phyloP scores from a whole-genome alignment of 2,329 filamentous ascomycete species.

The Monosporascus sp. region DNA sequence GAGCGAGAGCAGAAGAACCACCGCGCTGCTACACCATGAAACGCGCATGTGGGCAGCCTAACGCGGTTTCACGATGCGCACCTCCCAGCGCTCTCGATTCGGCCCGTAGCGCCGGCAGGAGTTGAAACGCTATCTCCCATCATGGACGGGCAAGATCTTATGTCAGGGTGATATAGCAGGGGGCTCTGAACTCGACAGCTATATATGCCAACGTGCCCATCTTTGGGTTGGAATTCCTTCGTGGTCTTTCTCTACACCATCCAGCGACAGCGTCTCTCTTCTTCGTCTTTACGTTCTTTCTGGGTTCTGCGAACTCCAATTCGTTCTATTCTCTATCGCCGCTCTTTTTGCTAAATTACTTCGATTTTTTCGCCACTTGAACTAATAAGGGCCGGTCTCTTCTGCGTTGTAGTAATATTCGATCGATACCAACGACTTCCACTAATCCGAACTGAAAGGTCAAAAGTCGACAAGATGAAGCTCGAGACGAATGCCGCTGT shows the following conservation, averaged over 20 bases:
- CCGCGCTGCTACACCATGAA: not conserved
- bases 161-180: not conserved
- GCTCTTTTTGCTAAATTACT: conserved; percentile 13
- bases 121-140: not conserved
- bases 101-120: not conserved
- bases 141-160: not conserved
- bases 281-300: conserved; percentile 24
- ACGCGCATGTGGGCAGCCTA: not conserved
- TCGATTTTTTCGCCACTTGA: not conserved
- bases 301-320: conserved; percentile 28
- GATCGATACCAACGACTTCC: conserved; percentile 7
- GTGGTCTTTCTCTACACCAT: conserved; percentile 15
- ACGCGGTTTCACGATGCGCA: not conserved
- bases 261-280: conserved; percentile 21
- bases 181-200: not conserved
- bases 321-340: conserved; percentile 12
- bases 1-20: not conserved
- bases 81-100: not conserved
- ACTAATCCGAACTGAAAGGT: conserved; percentile 9
- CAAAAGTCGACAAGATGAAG: conserved; percentile 24
- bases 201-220: conserved; percentile 3
- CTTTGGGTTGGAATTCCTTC: not conserved
- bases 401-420: conserved; percentile 10
- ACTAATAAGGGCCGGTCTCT: conserved; percentile 22
- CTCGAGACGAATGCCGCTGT: conserved; percentile 24